Percentiles rank a stretch among this genome's conserved stretches.
phyloP scores from a whole-genome alignment of 2,329 filamentous ascomycete species.

The Lizonia empirigonia region DNA sequence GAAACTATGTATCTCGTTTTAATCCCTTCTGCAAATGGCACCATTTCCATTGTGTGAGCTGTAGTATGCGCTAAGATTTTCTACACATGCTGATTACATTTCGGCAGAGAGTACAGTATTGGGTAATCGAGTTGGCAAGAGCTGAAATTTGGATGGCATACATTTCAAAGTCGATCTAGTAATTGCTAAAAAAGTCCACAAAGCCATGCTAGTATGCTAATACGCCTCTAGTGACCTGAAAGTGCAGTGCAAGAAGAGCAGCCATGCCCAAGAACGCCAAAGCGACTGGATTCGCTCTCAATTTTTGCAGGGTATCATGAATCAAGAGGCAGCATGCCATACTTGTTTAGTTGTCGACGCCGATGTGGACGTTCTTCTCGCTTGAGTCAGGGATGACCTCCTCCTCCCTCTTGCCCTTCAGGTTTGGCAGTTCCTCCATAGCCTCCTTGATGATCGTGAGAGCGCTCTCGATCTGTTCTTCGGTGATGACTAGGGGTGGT shows the following conservation, averaged over 20 bases:
- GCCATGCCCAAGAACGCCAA: slow-evolving; percentile 13
- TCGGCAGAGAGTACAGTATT: no score
- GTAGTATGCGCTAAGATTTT: no score
- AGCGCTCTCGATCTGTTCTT: slow-evolving; percentile 80
- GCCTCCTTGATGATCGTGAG: slow-evolving; percentile 81
- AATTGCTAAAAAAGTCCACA: background rate
- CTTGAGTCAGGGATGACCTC: slow-evolving; percentile 59
- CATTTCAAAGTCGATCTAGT: background rate
- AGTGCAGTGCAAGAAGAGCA: background rate
- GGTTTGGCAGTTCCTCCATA: slow-evolving; percentile 76
- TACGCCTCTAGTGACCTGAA: slow-evolving; percentile 1
- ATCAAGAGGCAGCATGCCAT: background rate
- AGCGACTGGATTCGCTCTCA: slow-evolving; percentile 9
- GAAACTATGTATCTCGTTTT: no score
- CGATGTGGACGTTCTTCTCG: slow-evolving; percentile 68
- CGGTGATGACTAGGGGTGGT: slow-evolving; percentile 93
- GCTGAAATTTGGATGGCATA: background rate
- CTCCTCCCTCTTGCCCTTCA: slow-evolving; percentile 60
- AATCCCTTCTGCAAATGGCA: no score
- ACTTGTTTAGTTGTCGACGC: slow-evolving; percentile 59
- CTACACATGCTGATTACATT: no score
- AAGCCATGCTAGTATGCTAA: background rate
- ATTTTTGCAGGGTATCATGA: slow-evolving; percentile 24
- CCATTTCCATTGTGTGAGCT: no score
- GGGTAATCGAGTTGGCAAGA: no score